Conservation (phyloP, 129 eudicot species). For the Smallanthus sonchifolius region DNA sequence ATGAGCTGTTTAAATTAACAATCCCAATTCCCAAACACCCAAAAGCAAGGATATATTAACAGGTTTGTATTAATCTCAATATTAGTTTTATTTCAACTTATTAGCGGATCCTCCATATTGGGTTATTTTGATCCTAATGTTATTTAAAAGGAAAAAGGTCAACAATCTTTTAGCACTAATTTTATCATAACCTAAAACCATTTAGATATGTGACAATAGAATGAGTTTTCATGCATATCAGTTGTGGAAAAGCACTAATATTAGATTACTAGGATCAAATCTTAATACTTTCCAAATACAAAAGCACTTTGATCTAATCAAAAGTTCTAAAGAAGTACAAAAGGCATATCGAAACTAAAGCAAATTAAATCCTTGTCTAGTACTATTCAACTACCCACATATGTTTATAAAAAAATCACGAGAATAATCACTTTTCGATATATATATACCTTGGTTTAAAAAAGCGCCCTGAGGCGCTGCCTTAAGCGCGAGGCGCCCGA, state of each 20-base stretch:
- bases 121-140: background rate
- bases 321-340: slow-evolving; percentile 21
- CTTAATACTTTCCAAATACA: background rate
- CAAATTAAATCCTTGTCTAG: background rate
- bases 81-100: background rate
- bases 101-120: background rate
- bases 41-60: no score
- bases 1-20: background rate
- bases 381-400: slow-evolving; percentile 17
- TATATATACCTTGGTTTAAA: no score
- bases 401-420: background rate
- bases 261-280: slow-evolving; percentile 7
- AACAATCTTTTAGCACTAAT: slow-evolving; percentile 16
- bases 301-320: slow-evolving; percentile 22
- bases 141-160: slow-evolving; percentile 7
- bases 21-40: no score
- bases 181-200: slow-evolving; percentile 1
- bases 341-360: background rate
- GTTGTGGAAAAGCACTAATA: slow-evolving; percentile 25
- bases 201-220: slow-evolving; percentile 13
- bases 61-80: background rate
- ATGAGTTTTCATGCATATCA: slow-evolving; percentile 30
- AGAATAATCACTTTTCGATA: no score
- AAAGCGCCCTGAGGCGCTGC: no score
- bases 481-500: no score